A percentile compares a stretch with the other conserved stretches of the same genome.
Conservation (phyloP, 176 grass and related monocot genomes). For the Secale cereale region DNA sequence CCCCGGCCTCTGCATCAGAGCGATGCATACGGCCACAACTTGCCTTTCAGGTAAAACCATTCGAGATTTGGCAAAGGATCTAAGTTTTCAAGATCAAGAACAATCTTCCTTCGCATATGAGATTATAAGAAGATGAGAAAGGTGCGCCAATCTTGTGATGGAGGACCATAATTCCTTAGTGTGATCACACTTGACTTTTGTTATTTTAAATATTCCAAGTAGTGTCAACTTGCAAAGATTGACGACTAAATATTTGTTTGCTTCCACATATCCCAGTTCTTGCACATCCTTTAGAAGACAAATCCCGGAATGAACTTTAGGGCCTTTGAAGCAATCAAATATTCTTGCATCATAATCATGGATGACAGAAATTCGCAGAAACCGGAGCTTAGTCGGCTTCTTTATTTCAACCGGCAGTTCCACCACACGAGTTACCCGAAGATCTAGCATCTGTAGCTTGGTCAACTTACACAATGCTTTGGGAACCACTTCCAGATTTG, state of each 20-base stretch:
- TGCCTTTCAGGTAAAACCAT: neutral
- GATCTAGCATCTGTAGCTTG: too few relatives aligned
- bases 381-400: too few relatives aligned
- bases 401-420: too few relatives aligned
- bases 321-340: too few relatives aligned
- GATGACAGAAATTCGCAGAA: accelerated
- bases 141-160: neutral
- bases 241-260: neutral
- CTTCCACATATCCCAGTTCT: neutral
- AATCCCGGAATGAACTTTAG: too few relatives aligned
- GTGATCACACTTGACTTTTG: neutral
- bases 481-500: too few relatives aligned
- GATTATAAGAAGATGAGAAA: neutral
- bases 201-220: neutral
- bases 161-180: neutral
- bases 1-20: too few relatives aligned
- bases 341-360: too few relatives aligned
- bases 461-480: too few relatives aligned
- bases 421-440: too few relatives aligned
- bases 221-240: neutral
- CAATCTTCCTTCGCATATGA: neutral
- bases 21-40: too few relatives aligned
- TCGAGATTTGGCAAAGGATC: neutral
- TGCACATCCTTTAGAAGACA: neutral
- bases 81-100: neutral